These are phyloP conservation scores for Periconia macrospinosa DNA, from an alignment of 2,329 filamentous ascomycete species.

Conservation along the genomic window DNA sequence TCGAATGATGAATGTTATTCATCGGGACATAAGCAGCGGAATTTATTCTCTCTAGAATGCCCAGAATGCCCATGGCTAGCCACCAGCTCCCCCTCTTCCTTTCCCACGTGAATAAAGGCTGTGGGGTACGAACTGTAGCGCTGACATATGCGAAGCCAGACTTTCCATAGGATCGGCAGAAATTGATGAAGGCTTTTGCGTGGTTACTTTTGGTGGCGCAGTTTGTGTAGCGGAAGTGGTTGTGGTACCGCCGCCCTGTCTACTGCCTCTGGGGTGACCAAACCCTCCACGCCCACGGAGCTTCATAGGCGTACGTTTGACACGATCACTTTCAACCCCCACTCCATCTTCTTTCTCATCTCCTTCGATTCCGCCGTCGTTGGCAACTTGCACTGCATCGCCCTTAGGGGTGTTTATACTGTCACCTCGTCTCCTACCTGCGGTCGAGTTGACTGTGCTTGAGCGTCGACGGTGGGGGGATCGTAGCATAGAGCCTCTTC, in stretches of 20 bases:
- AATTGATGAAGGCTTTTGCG: not conserved
- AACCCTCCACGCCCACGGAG: slow-evolving; percentile 37
- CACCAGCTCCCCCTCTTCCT: slow-evolving; percentile 15
- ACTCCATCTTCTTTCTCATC: slow-evolving; percentile 11
- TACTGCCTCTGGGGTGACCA: slow-evolving; percentile 17
- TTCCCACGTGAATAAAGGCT: slow-evolving; percentile 28
- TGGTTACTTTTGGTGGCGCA: not conserved
- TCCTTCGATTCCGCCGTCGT: slow-evolving; percentile 12
- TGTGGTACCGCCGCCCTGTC: not conserved
- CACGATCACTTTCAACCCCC: not conserved
- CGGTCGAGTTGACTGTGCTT: slow-evolving; percentile 24
- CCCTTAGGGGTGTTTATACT: slow-evolving; percentile 17
- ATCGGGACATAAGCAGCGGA: too few species aligned
- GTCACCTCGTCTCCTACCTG: slow-evolving; percentile 19
- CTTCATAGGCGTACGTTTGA: slow-evolving; percentile 20
- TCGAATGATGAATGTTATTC: too few species aligned
- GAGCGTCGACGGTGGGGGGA: slow-evolving; percentile 40
- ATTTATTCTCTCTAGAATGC: too few species aligned
- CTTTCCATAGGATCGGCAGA: slow-evolving; percentile 62
- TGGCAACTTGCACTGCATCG: slow-evolving; percentile 28
- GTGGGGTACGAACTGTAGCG: slow-evolving; percentile 69
- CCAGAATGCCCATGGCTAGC: not conserved
- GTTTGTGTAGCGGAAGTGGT: not conserved
- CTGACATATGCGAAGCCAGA: slow-evolving; percentile 69
- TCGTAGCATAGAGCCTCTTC: slow-evolving; percentile 73